phyloP scores from a whole-genome alignment of 441 rosid genomes.

The Populus hybrid region DNA sequence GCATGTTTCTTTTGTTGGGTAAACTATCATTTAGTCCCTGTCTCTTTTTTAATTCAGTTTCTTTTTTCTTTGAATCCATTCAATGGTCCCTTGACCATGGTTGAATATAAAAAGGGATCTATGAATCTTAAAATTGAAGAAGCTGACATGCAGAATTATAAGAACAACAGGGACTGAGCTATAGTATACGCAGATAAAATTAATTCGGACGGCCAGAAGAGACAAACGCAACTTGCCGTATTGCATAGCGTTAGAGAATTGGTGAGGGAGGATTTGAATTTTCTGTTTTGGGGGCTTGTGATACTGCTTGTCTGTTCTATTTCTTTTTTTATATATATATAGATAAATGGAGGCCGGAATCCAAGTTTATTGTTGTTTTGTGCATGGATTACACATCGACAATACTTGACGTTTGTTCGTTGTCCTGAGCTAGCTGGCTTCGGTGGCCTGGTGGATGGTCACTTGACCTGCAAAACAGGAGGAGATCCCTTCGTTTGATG shows the following conservation, averaged over 20 bases:
- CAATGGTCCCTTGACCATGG: background rate
- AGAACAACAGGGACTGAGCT: background rate
- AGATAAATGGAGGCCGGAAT: background rate
- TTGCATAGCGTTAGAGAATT: background rate
- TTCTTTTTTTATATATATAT: no score
- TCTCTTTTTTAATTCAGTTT: background rate
- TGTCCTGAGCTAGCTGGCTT: background rate
- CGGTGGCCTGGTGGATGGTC: background rate
- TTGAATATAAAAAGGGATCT: background rate
- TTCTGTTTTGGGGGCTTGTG: background rate
- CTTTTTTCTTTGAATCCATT: no score
- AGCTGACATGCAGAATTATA: background rate
- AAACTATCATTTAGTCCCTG: background rate
- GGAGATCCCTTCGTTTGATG: background rate
- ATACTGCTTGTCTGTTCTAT: background rate
- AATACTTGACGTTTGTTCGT: background rate
- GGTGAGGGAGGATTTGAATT: background rate
- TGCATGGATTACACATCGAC: background rate
- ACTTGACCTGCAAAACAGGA: background rate
- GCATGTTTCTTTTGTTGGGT: background rate
- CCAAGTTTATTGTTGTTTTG: background rate
- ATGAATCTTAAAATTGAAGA: background rate
- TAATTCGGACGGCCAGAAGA: background rate
- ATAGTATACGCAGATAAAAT: no score
- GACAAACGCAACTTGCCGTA: background rate